Percentiles rank a stretch among this genome's conserved stretches.
phyloP scores from a whole-genome alignment of 345 rosid species.

The Pelargonium nanum region DNA sequence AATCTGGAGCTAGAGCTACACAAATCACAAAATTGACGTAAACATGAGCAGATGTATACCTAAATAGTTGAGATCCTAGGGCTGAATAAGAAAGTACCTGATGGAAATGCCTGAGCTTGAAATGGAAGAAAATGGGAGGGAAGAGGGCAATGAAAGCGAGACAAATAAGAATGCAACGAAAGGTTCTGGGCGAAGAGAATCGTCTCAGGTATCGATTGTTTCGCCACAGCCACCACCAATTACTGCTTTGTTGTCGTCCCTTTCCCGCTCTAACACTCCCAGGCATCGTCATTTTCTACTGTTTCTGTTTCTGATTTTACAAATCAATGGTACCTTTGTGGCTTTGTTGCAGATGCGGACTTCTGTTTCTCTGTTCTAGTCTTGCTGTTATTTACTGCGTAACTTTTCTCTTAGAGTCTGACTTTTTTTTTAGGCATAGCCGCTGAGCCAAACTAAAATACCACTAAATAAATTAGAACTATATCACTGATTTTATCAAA shows the following conservation, averaged over 20 bases:
- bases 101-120: slow-evolving; percentile 62
- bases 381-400: too few species aligned
- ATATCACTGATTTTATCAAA: too few species aligned
- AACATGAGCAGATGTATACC: not conserved
- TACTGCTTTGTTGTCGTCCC: not conserved
- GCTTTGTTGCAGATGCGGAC: not conserved
- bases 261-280: not conserved
- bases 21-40: too few species aligned
- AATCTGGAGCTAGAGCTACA: too few species aligned
- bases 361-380: too few species aligned
- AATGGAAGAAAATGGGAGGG: slow-evolving; percentile 83
- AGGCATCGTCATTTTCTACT: not conserved
- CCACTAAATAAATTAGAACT: too few species aligned
- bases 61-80: not conserved
- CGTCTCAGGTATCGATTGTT: not conserved
- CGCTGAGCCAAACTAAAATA: too few species aligned
- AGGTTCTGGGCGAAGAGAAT: not conserved
- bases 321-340: not conserved
- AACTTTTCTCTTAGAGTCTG: too few species aligned
- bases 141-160: slow-evolving; percentile 54
- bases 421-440: too few species aligned
- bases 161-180: slow-evolving; percentile 35
- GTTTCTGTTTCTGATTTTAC: not conserved
- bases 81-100: slow-evolving; percentile 22
- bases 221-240: not conserved